Evolutionary conservation across 768 basidiomycete genomes (phyloP).

Genomic region (Amanita rimosa): DNA sequence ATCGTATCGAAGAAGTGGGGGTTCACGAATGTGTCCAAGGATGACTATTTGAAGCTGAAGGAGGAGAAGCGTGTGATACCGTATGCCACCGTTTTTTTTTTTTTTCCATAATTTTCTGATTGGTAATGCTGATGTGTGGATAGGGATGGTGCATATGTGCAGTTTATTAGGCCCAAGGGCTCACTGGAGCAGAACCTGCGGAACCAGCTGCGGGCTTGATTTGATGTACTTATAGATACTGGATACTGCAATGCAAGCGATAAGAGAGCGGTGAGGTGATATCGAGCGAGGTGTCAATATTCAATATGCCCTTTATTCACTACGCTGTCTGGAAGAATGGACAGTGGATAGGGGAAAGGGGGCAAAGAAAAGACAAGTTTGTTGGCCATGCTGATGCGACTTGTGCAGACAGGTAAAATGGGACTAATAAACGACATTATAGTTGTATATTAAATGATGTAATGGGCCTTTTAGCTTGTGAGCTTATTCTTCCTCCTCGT

Average conservation of each 20-base stretch:
- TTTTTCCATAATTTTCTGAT: neutral
- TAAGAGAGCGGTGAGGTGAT: neutral
- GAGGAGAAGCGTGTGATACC: conserved; percentile 82
- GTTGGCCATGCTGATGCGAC: conserved; percentile 6
- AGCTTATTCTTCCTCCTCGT: conserved; percentile 6
- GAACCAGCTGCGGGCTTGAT: conserved; percentile 67
- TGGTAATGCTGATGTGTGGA: conserved; percentile 5
- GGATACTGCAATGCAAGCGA: conserved; percentile 8
- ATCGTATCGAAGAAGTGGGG: conserved; percentile 98
- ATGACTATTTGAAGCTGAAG: conserved; percentile 83
- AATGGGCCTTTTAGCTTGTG: conserved; percentile 5
- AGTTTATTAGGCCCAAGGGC: conserved; percentile 87
- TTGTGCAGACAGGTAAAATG: neutral
- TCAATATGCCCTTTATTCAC: conserved; percentile 64
- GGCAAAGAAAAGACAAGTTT: conserved; percentile 48
- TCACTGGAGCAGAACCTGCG: conserved; percentile 78
- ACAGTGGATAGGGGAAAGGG: conserved; percentile 72
- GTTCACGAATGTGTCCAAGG: conserved; percentile 89
- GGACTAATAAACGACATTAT: conserved; percentile 7
- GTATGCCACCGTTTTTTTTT: conserved; percentile 33
- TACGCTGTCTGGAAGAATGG: conserved; percentile 51
- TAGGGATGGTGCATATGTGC: conserved; percentile 92
- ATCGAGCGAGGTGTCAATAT: too few species aligned
- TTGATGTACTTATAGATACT: conserved; percentile 10
- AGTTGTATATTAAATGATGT: conserved; percentile 4